Evolutionary conservation across 2,329 filamentous ascomycete species (phyloP).

Genomic region (Penicillium sp.): DNA sequence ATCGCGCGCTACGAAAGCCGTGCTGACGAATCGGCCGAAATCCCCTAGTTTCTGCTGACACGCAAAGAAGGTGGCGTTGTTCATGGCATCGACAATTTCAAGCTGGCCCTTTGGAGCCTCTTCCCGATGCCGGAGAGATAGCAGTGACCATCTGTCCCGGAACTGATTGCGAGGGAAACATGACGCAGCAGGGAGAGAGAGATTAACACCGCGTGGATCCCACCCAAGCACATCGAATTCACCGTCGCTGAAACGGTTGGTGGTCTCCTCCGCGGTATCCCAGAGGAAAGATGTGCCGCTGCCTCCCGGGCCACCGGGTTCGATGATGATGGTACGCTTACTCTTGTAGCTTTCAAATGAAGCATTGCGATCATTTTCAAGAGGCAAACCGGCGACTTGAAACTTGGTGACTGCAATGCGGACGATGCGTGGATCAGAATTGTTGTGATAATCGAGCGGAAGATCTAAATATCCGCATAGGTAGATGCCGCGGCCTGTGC

Average conservation of each 20-base stretch:
- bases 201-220: slow-evolving; percentile 18
- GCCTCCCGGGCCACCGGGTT: slow-evolving; percentile 16
- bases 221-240: slow-evolving; percentile 15
- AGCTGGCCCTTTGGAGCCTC: slow-evolving; percentile 8
- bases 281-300: slow-evolving; percentile 14
- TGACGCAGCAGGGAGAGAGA: slow-evolving; percentile 11
- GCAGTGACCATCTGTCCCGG: slow-evolving; percentile 14
- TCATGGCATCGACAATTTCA: slow-evolving; percentile 14
- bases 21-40: slow-evolving; percentile 18
- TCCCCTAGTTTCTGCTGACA: slow-evolving; percentile 16
- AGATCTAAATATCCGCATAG: slow-evolving; percentile 18
- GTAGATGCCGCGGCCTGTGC: slow-evolving; percentile 13
- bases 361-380: background rate
- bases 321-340: slow-evolving; percentile 17
- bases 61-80: slow-evolving; percentile 16
- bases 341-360: slow-evolving; percentile 5
- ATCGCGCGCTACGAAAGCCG: slow-evolving; percentile 15
- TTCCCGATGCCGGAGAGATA: slow-evolving; percentile 12
- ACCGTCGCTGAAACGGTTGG: slow-evolving; percentile 15
- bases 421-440: slow-evolving; percentile 13
- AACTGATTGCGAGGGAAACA: slow-evolving; percentile 12
- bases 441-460: slow-evolving; percentile 16
- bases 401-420: slow-evolving; percentile 17
- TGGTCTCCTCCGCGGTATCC: slow-evolving; percentile 11
- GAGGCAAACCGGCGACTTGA: slow-evolving; percentile 13